Evolutionary conservation across 257 asterid species (phyloP), one percentile per base, ranked within the genome.

Genomic region (Ligustrum vulgare): DNA sequence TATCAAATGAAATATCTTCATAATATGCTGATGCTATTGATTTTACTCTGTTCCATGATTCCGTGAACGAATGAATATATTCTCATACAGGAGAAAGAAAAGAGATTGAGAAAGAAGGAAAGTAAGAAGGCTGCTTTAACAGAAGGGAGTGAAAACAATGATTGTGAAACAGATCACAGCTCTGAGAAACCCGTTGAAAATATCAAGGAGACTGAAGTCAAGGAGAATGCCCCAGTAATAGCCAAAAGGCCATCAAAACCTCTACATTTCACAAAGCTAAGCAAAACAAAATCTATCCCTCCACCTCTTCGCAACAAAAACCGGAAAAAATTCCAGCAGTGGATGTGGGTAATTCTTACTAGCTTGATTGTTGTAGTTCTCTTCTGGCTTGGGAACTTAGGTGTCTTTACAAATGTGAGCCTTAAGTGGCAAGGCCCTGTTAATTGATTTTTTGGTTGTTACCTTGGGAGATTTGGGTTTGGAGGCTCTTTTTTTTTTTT

Each of bases 81-180:
- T 60, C 67, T 60, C 28, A 34, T 22, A 66, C 80, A 95, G 99
- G 97, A 93, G 81, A 88, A 88, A 77, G 99, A 91, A 87, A 95
- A 90, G 91, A 91, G 90, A 77, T 75, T 86, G 82, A 83, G 94
- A 71, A 95, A 95, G 91, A 95, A 89, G 85, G 98, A 91, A 86
- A 84, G 87, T 80, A 91, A 85, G 91, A 41, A 41, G 47, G 90
- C 83, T 32, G 67, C 56, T 5, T 78, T 71, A 70, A 71, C 83
- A 2, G 96, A 91, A 6, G 82, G 67, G 31, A 74, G 74, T 7
- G 90, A 84, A n/a, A 76, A 37, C 83, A 87, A 63, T 63, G 71
- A 70, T 16, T 80, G 79, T 34, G 97, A 84, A 64, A 74, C 80
- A 60, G 79, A 75, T 28, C 72, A 83, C 69, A 81, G 79, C 78